Evolutionary conservation across 768 basidiomycete genomes (phyloP).

Genomic region (Podaxis sp.): DNA sequence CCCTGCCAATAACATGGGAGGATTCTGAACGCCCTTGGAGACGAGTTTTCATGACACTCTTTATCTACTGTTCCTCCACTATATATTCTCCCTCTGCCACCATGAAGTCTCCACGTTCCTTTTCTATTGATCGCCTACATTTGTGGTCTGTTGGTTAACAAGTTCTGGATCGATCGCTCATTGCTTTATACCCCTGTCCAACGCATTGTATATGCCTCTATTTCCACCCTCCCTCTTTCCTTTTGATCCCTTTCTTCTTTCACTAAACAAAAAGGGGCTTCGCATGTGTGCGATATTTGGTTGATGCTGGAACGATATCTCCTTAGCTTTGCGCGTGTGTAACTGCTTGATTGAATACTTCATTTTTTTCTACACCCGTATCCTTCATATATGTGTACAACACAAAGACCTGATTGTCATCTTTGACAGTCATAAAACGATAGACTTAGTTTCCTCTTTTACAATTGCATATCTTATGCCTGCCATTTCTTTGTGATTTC

Average conservation of each 20-base stretch:
- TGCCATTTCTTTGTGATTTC: neutral
- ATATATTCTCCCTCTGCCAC: constrained; percentile 20
- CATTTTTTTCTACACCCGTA: constrained; percentile 24
- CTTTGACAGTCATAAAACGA: constrained; percentile 31
- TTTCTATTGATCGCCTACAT: constrained; percentile 23
- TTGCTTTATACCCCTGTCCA: constrained; percentile 17
- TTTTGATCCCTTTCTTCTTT: constrained; percentile 20
- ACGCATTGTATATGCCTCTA: constrained; percentile 31
- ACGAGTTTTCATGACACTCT: constrained; percentile 48
- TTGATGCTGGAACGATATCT: constrained; percentile 34
- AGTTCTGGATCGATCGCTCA: constrained; percentile 24
- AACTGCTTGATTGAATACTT: constrained; percentile 33
- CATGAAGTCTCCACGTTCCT: constrained; percentile 23
- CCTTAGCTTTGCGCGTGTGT: constrained; percentile 20
- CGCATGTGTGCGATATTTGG: constrained; percentile 23
- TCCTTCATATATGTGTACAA: constrained; percentile 42
- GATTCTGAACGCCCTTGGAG: constrained; percentile 50
- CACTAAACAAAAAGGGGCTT: constrained; percentile 23
- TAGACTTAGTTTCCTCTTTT: constrained; percentile 32
- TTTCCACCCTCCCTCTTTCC: constrained; percentile 29
- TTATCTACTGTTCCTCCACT: constrained; percentile 24
- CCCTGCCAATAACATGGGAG: constrained; percentile 62
- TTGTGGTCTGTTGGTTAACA: constrained; percentile 35
- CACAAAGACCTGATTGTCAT: constrained; percentile 34
- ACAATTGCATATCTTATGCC: constrained; percentile 9